Base-by-base conservation (phyloP, 345 rosid species). In the Rhodamnia rubescens region DNA sequence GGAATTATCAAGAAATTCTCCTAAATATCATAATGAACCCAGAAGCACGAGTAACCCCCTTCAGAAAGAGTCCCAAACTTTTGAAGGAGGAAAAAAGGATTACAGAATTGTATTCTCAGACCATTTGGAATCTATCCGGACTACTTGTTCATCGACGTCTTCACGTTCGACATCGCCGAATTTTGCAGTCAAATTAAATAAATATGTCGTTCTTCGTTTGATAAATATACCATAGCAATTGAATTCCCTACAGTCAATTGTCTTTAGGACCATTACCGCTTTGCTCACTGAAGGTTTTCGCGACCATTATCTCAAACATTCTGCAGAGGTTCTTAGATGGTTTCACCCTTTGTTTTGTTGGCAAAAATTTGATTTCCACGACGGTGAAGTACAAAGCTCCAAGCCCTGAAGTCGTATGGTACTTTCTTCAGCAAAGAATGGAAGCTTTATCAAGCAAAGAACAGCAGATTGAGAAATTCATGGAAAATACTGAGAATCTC, bases 161-260 rank as follows among this genome's bases (percentile, higher is more conserved):
- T 16, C 40, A 8, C 12, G 36, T 69, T 69, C 1, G 1, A 18
- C 78, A 32, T 69, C 0, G 11, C 26, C 57, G 22, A 55, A 2
- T n/a, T 20, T 55, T 20, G 26, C 22, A 4, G 11, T 9, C 26
- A 26, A 55, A 20, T 20, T 55, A 21, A 20, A 21, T 21, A 0
- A 2, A 16, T 0, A 2, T 8, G 8, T 18, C 0, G 1, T 15
- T 61, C 75, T 15, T 61, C 3, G 24, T 69, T 69, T 16, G 22
- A 18, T 69, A 32, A 69, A 6, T 2, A 36, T 8, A 69, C 5
- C 44, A 32, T 32, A 18, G 7, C 1, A 11, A 32, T 69, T 1
- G 7, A 69, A 69, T 64, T 64, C 18, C 32, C 22, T 11, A 29
- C 0, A 0, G 75, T 0, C 44, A 29, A 29, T 8, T 64, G 40